Percentiles rank a stretch among this genome's conserved stretches.
These are phyloP conservation scores for Purpureocillium lavendulum DNA, from an alignment of 2,329 filamentous ascomycete species.

Conservation along the genomic window DNA sequence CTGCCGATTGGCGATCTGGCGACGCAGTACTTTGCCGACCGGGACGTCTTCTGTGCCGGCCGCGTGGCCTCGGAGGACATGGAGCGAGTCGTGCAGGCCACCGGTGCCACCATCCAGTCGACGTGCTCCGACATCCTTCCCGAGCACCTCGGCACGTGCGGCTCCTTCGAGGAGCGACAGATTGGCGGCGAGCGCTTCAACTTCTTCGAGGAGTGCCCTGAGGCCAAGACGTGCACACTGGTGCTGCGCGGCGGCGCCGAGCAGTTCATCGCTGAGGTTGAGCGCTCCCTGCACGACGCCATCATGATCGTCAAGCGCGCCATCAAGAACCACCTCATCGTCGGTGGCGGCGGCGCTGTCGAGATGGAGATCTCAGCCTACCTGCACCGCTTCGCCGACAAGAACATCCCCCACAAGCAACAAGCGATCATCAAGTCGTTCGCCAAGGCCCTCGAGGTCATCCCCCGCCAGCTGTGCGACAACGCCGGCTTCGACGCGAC, in stretches of 20 bases:
- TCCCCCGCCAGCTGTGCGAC: constrained; percentile 94
- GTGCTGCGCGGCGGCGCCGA: constrained; percentile 93
- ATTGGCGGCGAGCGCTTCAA: constrained; percentile 98
- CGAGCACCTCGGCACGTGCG: constrained; percentile 86
- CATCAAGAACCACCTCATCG: constrained; percentile 88
- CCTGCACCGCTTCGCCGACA: constrained; percentile 86
- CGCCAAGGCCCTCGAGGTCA: constrained; percentile 92
- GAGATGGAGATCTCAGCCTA: constrained; percentile 98
- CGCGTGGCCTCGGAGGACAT: constrained; percentile 87
- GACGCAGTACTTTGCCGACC: constrained; percentile 95
- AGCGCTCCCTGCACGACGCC: constrained; percentile 94
- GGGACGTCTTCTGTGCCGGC: constrained; percentile 96
- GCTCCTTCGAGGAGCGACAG: constrained; percentile 87
- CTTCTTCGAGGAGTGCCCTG: constrained; percentile 93
- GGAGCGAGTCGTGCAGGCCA: constrained; percentile 92
- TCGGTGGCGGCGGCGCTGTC: constrained; percentile 85
- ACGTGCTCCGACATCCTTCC: constrained; percentile 92
- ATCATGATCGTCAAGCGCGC: constrained; percentile 99
- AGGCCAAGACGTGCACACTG: constrained; percentile 93
- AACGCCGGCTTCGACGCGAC: constrained; percentile 98
- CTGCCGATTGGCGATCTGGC: constrained; percentile 95
- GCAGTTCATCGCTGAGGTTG: constrained; percentile 98
- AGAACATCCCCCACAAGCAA: constrained; percentile 89
- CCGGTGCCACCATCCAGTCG: constrained; percentile 84
- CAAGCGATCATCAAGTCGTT: constrained; percentile 97